These are phyloP conservation scores for Phytophthora chlamydospora DNA, from an alignment of 352 stramenopile genomes.

Conservation along the genomic window DNA sequence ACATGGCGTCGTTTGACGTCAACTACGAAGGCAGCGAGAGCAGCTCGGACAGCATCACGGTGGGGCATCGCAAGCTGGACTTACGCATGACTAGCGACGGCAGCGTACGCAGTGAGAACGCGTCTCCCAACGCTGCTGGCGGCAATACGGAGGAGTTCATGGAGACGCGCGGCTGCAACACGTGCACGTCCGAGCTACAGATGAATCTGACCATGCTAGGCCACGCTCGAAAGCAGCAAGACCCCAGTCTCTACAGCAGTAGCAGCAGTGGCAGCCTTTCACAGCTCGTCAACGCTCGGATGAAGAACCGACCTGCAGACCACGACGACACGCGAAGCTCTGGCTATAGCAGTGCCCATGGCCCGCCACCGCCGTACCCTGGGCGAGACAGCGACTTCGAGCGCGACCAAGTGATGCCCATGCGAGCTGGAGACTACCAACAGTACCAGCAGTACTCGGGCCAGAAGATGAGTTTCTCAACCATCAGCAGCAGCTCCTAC, in stretches of 20 bases:
- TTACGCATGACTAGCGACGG: too few species aligned
- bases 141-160: constrained; percentile 17
- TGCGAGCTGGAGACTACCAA: constrained; percentile 22
- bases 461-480: constrained; percentile 56
- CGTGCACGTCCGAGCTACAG: constrained; percentile 29
- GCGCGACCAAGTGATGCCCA: constrained; percentile 20
- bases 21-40: constrained; percentile 14
- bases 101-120: too few species aligned
- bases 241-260: constrained; percentile 19
- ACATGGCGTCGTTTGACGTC: constrained; percentile 38
- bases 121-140: too few species aligned
- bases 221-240: constrained; percentile 15
- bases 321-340: constrained; percentile 4
- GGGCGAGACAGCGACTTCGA: constrained; percentile 16
- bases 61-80: too few species aligned
- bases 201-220: constrained; percentile 27
- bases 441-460: constrained; percentile 20
- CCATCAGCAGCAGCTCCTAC: constrained; percentile 51
- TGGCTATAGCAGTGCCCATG: constrained; percentile 3
- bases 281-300: constrained; percentile 28
- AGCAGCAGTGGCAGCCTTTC: constrained; percentile 27
- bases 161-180: constrained; percentile 29
- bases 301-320: background rate
- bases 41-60: background rate
- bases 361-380: constrained; percentile 20